phyloP scores from a whole-genome alignment of 345 rosid species.

The Aquilaria sinensis region DNA sequence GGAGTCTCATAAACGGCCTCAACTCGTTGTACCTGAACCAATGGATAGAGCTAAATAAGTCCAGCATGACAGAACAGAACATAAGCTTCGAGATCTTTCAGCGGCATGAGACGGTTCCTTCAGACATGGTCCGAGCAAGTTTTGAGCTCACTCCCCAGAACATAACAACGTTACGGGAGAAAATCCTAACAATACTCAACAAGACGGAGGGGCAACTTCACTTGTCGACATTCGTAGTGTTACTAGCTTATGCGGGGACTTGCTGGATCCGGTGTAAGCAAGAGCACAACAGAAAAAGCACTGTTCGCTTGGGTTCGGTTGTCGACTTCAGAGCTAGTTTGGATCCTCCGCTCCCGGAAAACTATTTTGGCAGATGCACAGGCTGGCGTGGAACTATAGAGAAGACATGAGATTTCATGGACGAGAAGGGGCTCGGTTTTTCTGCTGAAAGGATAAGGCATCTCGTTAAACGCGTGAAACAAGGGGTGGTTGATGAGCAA shows the following conservation, averaged over 20 bases:
- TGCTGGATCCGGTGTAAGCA: slow-evolving; percentile 20
- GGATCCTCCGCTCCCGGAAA: slow-evolving; percentile 13
- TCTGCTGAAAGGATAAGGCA: slow-evolving; percentile 19
- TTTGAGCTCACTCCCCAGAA: slow-evolving; percentile 21
- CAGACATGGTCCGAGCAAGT: slow-evolving; percentile 20
- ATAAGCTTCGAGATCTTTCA: slow-evolving; percentile 12
- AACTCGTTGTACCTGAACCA: slow-evolving; percentile 17
- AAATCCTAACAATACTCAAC: background rate
- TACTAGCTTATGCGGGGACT: slow-evolving; percentile 18
- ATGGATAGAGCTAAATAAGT: slow-evolving; percentile 8
- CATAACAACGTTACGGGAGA: slow-evolving; percentile 24
- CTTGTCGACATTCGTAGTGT: slow-evolving; percentile 28
- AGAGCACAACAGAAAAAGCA: background rate
- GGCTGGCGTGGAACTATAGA: slow-evolving; percentile 3
- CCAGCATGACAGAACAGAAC: background rate
- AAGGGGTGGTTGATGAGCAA: slow-evolving; percentile 4
- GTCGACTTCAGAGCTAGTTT: slow-evolving; percentile 19
- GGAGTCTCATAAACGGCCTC: slow-evolving; percentile 17
- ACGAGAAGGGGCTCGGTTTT: slow-evolving; percentile 3
- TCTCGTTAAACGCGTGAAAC: slow-evolving; percentile 8
- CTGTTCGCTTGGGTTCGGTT: background rate
- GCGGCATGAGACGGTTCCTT: background rate
- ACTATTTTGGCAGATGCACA: slow-evolving; percentile 21
- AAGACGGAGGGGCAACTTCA: background rate
- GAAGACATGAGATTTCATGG: slow-evolving; percentile 10